phyloP scores from a whole-genome alignment of 768 basidiomycete species.

The Auriculariales sp. region DNA sequence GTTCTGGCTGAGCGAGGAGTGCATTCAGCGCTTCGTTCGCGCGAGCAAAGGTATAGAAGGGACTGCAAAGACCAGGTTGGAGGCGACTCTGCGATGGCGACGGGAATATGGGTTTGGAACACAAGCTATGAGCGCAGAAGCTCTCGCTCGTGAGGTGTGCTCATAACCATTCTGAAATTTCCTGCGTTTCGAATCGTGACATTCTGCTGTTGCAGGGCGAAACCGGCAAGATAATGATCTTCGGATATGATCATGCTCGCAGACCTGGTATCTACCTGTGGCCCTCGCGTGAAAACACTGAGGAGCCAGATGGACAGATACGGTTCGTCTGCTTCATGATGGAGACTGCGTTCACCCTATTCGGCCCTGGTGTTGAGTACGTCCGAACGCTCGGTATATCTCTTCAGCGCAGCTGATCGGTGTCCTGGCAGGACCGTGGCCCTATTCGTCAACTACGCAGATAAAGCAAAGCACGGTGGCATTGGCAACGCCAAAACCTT shows the following conservation, averaged over 20 bases:
- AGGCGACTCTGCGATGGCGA: slow-evolving; percentile 65
- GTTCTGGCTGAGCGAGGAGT: slow-evolving; percentile 43
- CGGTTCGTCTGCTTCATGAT: slow-evolving; percentile 58
- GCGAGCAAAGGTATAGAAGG: slow-evolving; percentile 55
- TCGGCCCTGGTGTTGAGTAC: slow-evolving; percentile 72
- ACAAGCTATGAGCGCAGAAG: slow-evolving; percentile 38
- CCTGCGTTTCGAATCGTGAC: not conserved
- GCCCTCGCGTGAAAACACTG: slow-evolving; percentile 65
- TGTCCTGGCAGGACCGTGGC: slow-evolving; percentile 37
- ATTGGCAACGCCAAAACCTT: slow-evolving; percentile 24
- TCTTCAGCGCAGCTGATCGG: too few relatives aligned
- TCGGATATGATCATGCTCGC: slow-evolving; percentile 55
- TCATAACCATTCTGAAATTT: not conserved
- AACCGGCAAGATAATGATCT: slow-evolving; percentile 70
- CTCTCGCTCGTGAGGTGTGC: slow-evolving; percentile 62
- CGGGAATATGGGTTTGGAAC: slow-evolving; percentile 58
- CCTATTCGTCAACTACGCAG: slow-evolving; percentile 66
- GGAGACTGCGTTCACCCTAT: slow-evolving; percentile 62
- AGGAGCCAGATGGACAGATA: slow-evolving; percentile 50
- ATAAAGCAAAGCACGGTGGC: slow-evolving; percentile 46
- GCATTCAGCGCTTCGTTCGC: slow-evolving; percentile 40
- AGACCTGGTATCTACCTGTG: slow-evolving; percentile 58
- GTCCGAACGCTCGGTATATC: slow-evolving; percentile 10
- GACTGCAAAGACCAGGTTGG: slow-evolving; percentile 48
- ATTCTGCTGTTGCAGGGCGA: slow-evolving; percentile 31